Evolutionary conservation across 441 rosid species (phyloP), one percentile per base, ranked within the genome.

Genomic region (Oxalis stricta): DNA sequence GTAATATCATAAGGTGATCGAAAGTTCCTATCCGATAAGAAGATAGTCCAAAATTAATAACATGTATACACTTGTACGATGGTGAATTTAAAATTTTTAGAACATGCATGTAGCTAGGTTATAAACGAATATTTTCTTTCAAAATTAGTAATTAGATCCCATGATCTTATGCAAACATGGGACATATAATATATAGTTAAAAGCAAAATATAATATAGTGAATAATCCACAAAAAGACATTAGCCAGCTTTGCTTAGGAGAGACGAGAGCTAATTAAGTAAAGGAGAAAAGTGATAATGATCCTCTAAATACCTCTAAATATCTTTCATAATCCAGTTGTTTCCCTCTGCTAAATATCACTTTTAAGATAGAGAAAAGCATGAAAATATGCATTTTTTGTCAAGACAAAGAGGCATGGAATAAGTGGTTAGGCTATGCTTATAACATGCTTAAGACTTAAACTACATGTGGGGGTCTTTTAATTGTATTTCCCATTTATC

Each of bases 401-500:
- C 46, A 38, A 26, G 33, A 43, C 41, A 34, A 34, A 22, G 37
- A 29, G 35, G 14, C 32, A 36, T 22, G 30, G 2, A 21, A 46
- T 28, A 63, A 58, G 51, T 33, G 42, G 48, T 48, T 51, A 32
- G 52, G 64, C 57, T 39, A 32, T 56, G 59, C 53, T 44, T 19
- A 41, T 58, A 51, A 50, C 64, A 64, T 66, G 68, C 50, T 64
- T 36, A 37, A 53, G 61, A 58, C n/a, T n/a, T n/a, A n/a, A n/a
- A n/a, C n/a, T n/a, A n/a, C n/a, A 64, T 60, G 60, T 63, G 77
- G 75, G 77, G 75, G 63, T 46, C 44, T 54, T 61, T 50, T 57
- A 46, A 58, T 60, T 18, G 10, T 52, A 50, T 56, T 46, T 51
- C 51, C 41, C 61, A 52, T 52, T 55, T 44, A 14, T 55, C n/a